A percentile compares a stretch with the other conserved stretches of the same genome.
These are phyloP conservation scores for Blastobotrys proliferans DNA, from an alignment of 1,139 yeast genomes.

Conservation along the genomic window DNA sequence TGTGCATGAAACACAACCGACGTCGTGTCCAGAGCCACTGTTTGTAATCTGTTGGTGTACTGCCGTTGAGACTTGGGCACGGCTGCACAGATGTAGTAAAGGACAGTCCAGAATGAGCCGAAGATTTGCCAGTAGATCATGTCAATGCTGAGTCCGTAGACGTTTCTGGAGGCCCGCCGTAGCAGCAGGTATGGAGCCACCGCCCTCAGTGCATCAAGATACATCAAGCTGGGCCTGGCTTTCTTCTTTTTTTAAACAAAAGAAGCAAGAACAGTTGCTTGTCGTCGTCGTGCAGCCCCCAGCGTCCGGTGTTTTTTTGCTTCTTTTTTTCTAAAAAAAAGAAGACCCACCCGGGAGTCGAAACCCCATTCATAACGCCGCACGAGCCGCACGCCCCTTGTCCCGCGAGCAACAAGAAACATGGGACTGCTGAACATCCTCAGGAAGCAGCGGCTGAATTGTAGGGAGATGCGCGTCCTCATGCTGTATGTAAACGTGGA, in stretches of 20 bases:
- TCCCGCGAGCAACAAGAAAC: too few species aligned
- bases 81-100: constrained; percentile 14
- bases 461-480: constrained; percentile 67
- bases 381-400: too few species aligned
- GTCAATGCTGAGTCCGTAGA: constrained; percentile 18
- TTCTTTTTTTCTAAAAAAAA: not conserved
- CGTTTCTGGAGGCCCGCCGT: constrained; percentile 14
- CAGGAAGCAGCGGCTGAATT: constrained; percentile 76
- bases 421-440: constrained; percentile 88
- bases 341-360: not conserved
- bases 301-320: not conserved
- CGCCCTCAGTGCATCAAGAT: not conserved
- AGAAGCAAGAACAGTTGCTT: not conserved
- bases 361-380: too few species aligned
- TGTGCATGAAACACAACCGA: not conserved
- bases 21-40: not conserved
- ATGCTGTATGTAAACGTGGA: constrained; percentile 49
- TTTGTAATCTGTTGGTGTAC: constrained; percentile 6
- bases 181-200: constrained; percentile 6
- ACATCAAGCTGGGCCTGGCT: not conserved
- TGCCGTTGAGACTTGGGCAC: not conserved
- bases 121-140: constrained; percentile 16
- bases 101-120: constrained; percentile 10
- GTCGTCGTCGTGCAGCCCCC: not conserved
- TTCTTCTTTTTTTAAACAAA: not conserved